Conservation (phyloP, 73 alveolate genomes). For the Durusdinium trenchii region DNA sequence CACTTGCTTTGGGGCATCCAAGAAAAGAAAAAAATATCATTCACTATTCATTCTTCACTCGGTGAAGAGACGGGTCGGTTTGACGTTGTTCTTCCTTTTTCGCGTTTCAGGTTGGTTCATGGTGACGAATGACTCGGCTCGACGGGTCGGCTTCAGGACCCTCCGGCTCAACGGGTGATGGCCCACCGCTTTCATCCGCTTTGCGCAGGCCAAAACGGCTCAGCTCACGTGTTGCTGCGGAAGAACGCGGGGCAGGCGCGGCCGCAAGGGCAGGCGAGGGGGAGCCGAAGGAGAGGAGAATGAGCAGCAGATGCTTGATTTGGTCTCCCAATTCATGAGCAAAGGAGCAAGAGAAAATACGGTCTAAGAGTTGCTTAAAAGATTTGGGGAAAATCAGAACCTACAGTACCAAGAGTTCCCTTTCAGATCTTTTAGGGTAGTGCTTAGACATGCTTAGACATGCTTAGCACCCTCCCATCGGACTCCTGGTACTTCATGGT, state of each 20-base stretch:
- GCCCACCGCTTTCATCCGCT: not conserved
- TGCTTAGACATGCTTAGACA: too few species aligned
- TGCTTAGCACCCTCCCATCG: too few species aligned
- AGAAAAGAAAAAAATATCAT: not conserved
- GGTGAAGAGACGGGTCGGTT: too few species aligned
- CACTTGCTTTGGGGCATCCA: not conserved
- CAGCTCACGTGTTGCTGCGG: slow-evolving; percentile 84
- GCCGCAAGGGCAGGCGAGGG: not conserved
- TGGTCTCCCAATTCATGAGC: too few species aligned
- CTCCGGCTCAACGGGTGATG: too few species aligned
- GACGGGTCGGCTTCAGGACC: too few species aligned
- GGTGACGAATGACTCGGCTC: not conserved
- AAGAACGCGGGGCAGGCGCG: slow-evolving; percentile 63
- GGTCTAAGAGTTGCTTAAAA: too few species aligned
- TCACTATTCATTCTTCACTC: too few species aligned
- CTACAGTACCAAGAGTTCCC: not conserved
- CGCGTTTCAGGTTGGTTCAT: not conserved
- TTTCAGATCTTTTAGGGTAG: too few species aligned
- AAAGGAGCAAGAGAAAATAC: too few species aligned
- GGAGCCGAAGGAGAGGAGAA: not conserved
- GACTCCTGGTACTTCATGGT: too few species aligned
- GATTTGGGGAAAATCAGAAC: not conserved
- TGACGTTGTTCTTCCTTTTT: not conserved
- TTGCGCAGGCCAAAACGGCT: slow-evolving; percentile 60
- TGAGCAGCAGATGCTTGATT: not conserved